Percentiles rank a stretch among this genome's conserved stretches.
phyloP scores from a whole-genome alignment of 148 eudicot genomes.

The Amaranthus palmeri region DNA sequence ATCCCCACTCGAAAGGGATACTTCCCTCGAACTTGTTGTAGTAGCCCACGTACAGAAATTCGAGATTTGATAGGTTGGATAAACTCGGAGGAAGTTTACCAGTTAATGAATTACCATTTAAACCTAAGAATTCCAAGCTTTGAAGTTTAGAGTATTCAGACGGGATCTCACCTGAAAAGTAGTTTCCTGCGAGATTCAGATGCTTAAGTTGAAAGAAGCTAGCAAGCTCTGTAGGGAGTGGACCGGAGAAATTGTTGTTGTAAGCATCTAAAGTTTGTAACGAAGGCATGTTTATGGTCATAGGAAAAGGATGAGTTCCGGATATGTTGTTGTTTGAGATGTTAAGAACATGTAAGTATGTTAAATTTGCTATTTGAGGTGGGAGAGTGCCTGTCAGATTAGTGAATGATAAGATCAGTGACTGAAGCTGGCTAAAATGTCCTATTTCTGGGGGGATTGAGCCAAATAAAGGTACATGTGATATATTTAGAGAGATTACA shows the following conservation, averaged over 20 bases:
- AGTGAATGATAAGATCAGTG: conserved; percentile 12
- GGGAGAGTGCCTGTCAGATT: conserved; percentile 21
- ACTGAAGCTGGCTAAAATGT: conserved; percentile 13
- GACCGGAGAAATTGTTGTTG: conserved; percentile 27
- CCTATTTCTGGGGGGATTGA: conserved; percentile 33
- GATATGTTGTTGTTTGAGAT: conserved; percentile 22
- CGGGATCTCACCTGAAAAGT: conserved; percentile 29
- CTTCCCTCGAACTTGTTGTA: conserved; percentile 29
- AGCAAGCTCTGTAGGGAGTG: conserved; percentile 7
- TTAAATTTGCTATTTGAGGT: conserved; percentile 14
- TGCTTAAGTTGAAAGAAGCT: conserved; percentile 8
- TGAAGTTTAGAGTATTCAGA: conserved; percentile 17
- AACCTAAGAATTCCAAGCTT: conserved; percentile 22
- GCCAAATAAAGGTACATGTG: conserved; percentile 21
- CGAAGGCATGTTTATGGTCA: conserved; percentile 15
- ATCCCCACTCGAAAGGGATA: conserved; percentile 37
- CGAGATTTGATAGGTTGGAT: conserved; percentile 22
- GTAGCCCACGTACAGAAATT: conserved; percentile 18
- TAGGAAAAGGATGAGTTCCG: background rate
- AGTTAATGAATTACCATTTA: conserved; percentile 24
- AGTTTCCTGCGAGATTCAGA: conserved; percentile 28
- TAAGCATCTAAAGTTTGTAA: conserved; percentile 16
- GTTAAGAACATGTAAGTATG: conserved; percentile 16
- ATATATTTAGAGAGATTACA: conserved; percentile 23
- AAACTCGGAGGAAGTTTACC: conserved; percentile 33